Evolutionary conservation across 179 eudicot species (phyloP).

Genomic region (Nepenthes alata): DNA sequence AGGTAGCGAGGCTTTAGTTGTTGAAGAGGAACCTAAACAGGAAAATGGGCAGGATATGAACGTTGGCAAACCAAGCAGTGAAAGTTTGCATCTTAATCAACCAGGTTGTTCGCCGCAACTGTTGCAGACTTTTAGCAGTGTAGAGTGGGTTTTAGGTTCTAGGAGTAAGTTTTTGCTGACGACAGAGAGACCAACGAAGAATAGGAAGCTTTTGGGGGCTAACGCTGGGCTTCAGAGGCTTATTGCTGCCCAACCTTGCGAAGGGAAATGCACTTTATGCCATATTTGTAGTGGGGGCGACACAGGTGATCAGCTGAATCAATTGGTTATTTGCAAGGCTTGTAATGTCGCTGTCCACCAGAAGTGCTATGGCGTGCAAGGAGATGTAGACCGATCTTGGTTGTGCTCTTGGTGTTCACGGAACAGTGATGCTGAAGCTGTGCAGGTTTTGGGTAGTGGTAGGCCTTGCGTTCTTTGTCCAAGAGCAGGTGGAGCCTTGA

Average conservation of each 20-base stretch:
- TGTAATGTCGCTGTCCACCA: constrained; percentile 75
- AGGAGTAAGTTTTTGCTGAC: constrained; percentile 65
- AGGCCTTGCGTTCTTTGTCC: constrained; percentile 79
- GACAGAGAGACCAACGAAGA: constrained; percentile 75
- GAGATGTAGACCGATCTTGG: constrained; percentile 50
- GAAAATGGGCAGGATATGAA: constrained; percentile 21
- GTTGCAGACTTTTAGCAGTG: constrained; percentile 34
- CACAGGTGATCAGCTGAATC: constrained; percentile 53
- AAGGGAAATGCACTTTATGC: constrained; percentile 50
- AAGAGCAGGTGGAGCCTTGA: constrained; percentile 69
- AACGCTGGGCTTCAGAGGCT: constrained; percentile 80
- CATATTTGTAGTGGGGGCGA: constrained; percentile 83
- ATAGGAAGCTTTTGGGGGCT: constrained; percentile 73
- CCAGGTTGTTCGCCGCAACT: constrained; percentile 17
- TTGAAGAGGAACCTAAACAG: constrained; percentile 13
- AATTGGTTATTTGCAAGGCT: constrained; percentile 52
- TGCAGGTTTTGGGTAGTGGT: constrained; percentile 14
- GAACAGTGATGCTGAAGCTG: constrained; percentile 18
- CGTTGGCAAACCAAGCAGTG: constrained; percentile 25
- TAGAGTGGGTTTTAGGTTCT: constrained; percentile 94
- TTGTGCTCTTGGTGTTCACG: constrained; percentile 73
- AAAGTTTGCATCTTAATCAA: constrained; percentile 15
- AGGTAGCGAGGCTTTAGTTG: background rate
- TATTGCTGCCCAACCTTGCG: constrained; percentile 50
- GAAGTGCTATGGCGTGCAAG: constrained; percentile 85